phyloP scores from a whole-genome alignment of 805 yeast genomes.

The Candida maltosa region DNA sequence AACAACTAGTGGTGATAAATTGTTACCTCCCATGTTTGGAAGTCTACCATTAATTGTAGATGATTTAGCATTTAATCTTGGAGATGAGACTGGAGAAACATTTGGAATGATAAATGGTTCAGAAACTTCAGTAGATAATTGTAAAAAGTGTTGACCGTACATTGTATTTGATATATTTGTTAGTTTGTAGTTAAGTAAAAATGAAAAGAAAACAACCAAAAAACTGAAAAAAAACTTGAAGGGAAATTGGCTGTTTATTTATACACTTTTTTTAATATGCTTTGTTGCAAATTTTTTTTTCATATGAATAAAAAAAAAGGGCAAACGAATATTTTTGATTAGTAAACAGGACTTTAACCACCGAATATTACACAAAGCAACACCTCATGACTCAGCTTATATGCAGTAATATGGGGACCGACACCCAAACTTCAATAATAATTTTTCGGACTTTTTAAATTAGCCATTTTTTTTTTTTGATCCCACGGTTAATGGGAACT shows the following conservation, averaged over 20 bases:
- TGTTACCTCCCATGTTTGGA: slow-evolving; percentile 2
- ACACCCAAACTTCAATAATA: no score
- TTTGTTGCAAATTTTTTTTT: no score
- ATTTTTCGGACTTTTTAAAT: no score
- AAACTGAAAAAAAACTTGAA: background rate
- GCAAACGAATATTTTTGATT: no score
- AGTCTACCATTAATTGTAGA: background rate
- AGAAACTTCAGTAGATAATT: slow-evolving; percentile 52
- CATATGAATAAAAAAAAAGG: no score
- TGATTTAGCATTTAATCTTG: slow-evolving; percentile 9
- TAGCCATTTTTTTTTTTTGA: no score
- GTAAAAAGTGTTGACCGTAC: slow-evolving; percentile 44
- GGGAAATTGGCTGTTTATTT: background rate
- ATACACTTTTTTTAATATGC: background rate
- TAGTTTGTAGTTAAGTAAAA: background rate
- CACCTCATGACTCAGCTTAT: no score
- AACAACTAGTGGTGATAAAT: slow-evolving; percentile 6
- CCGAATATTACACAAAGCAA: no score
- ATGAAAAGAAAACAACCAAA: background rate
- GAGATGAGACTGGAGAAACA: slow-evolving; percentile 54
- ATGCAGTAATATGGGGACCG: no score
- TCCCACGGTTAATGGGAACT: no score
- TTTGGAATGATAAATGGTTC: slow-evolving; percentile 65
- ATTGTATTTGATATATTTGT: background rate
- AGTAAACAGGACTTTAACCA: no score